These are phyloP conservation scores for Rhizopus arrhizus DNA, from an alignment of 371 early-diverging fungal genomes.

Conservation along the genomic window DNA sequence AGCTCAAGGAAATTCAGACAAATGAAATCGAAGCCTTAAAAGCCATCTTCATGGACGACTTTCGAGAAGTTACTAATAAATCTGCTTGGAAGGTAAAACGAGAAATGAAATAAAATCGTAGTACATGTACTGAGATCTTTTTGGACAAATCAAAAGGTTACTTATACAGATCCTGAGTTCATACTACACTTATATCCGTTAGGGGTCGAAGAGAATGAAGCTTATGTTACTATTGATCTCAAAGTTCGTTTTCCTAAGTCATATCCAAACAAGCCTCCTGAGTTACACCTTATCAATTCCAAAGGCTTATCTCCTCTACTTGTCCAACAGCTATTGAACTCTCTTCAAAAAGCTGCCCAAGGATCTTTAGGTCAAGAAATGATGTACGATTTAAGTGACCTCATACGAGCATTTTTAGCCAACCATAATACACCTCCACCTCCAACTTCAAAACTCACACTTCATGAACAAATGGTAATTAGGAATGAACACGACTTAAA, in stretches of 20 bases:
- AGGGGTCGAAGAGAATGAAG: constrained; percentile 57
- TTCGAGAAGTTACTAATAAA: constrained; percentile 56
- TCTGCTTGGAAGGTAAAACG: constrained; percentile 72
- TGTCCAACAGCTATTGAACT: constrained; percentile 44
- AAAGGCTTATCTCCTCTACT: constrained; percentile 59
- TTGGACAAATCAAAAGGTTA: constrained; percentile 37
- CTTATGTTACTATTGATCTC: constrained; percentile 57
- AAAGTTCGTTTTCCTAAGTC: constrained; percentile 68
- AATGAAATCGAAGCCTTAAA: constrained; percentile 77
- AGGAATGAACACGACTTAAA: constrained; percentile 61
- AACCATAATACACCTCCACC: constrained; percentile 61
- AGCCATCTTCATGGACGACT: constrained; percentile 77
- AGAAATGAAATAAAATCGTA: too few species aligned
- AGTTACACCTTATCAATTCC: constrained; percentile 58
- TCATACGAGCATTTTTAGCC: constrained; percentile 66
- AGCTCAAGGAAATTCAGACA: constrained; percentile 68
- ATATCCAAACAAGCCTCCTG: constrained; percentile 73
- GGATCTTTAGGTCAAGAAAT: constrained; percentile 70
- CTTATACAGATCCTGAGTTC: constrained; percentile 68
- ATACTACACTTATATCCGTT: constrained; percentile 59
- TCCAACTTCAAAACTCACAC: constrained; percentile 56
- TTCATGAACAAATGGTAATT: constrained; percentile 64
- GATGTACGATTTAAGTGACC: constrained; percentile 72
- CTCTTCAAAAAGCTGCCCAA: constrained; percentile 50
- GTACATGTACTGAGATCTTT: too few species aligned